Evolutionary conservation across 345 rosid species (phyloP).

Genomic region (Aegle marmelos): DNA sequence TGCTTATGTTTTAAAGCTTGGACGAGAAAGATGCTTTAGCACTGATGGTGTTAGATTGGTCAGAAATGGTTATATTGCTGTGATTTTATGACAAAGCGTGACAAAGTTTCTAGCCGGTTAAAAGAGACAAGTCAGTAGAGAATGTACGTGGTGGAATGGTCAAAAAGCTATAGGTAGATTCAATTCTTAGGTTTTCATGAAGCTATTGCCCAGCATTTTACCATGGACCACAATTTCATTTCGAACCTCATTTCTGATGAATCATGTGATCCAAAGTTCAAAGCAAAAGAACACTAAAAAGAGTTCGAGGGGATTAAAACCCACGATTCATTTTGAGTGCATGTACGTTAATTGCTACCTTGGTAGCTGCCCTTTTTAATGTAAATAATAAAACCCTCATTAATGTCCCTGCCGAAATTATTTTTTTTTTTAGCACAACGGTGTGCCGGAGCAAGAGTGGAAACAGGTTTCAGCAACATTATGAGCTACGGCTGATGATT

Average conservation of each 20-base stretch:
- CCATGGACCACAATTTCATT: conserved; percentile 6
- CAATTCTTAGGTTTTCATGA: conserved; percentile 6
- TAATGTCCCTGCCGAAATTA: too few species aligned
- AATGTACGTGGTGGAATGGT: conserved; percentile 26
- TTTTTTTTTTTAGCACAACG: too few species aligned
- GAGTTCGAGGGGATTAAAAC: too few species aligned
- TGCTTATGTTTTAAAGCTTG: neutral
- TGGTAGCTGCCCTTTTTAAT: too few species aligned
- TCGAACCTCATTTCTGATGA: too few species aligned
- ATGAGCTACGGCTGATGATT: too few species aligned
- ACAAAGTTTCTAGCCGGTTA: conserved; percentile 4
- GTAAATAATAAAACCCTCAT: too few species aligned
- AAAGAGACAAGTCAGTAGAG: neutral
- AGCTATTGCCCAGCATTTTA: conserved; percentile 6
- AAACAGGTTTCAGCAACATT: neutral
- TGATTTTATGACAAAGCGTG: conserved; percentile 10
- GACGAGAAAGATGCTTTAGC: neutral
- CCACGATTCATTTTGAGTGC: too few species aligned
- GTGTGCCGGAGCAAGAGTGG: too few species aligned
- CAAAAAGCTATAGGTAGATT: conserved; percentile 25
- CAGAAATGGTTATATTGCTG: neutral
- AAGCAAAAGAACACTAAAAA: too few species aligned
- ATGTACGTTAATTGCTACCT: too few species aligned
- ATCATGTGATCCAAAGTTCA: too few species aligned
- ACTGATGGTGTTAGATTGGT: conserved; percentile 5